Conservation (phyloP, 352 stramenopile genomes). For the Globisporangium nunn region DNA sequence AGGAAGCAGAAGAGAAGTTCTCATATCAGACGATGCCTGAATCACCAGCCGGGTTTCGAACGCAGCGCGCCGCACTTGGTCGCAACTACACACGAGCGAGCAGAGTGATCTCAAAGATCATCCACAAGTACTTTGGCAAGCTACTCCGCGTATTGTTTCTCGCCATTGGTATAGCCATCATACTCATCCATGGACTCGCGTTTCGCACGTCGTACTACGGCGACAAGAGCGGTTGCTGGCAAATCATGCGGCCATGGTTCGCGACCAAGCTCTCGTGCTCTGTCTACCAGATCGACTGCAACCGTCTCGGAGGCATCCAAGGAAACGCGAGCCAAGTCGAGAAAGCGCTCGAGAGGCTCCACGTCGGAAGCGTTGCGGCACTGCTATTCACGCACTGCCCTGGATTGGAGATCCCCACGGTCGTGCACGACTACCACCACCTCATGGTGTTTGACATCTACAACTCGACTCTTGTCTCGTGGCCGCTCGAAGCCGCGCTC, state of each 20-base stretch:
- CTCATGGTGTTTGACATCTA: constrained; percentile 45
- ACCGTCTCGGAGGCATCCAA: constrained; percentile 5
- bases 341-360: constrained; percentile 16
- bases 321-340: constrained; percentile 6
- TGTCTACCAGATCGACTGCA: constrained; percentile 32
- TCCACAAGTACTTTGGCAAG: constrained; percentile 22
- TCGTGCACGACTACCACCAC: constrained; percentile 25
- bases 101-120: neutral
- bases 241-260: constrained; percentile 24
- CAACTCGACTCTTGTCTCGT: constrained; percentile 41
- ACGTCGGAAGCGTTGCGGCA: constrained; percentile 18
- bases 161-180: constrained; percentile 3
- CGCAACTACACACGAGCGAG: neutral
- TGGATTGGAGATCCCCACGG: constrained; percentile 22
- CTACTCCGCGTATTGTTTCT: constrained; percentile 18
- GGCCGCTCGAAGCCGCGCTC: constrained; percentile 25
- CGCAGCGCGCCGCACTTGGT: neutral
- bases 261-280: constrained; percentile 23
- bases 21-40: neutral
- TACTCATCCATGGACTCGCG: constrained; percentile 12
- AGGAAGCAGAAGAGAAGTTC: neutral
- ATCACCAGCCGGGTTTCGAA: neutral
- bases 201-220: constrained; percentile 12
- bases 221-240: constrained; percentile 15
- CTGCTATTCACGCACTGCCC: constrained; percentile 48